phyloP scores from a whole-genome alignment of 768 basidiomycete genomes.

The Phylloporus scabripes region DNA sequence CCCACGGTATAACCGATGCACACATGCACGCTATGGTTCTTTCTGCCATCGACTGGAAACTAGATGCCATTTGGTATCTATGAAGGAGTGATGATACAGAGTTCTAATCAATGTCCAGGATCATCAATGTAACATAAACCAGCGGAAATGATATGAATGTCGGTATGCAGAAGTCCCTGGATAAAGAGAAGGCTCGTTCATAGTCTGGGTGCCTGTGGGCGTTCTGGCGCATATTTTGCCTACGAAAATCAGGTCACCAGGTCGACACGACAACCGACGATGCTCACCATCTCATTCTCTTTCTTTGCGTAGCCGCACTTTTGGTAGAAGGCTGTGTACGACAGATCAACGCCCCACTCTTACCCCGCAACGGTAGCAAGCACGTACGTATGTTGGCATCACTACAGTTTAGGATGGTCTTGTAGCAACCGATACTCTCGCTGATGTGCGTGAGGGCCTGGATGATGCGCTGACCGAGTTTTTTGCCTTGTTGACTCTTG shows the following conservation, averaged over 20 bases:
- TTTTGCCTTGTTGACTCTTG: constrained; percentile 83
- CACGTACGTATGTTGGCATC: constrained; percentile 85
- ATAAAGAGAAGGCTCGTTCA: constrained; percentile 6
- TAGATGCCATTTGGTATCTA: constrained; percentile 1
- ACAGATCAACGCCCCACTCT: constrained; percentile 8
- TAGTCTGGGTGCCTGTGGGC: constrained; percentile 14
- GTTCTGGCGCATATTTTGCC: constrained; percentile 57
- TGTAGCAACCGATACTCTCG: constrained; percentile 80
- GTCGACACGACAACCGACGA: not conserved
- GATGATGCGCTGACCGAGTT: constrained; percentile 84
- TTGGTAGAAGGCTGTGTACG: constrained; percentile 79
- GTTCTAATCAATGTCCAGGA: constrained; percentile 7
- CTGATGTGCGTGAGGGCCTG: constrained; percentile 80
- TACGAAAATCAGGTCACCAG: constrained; percentile 21
- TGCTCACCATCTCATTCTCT: constrained; percentile 84
- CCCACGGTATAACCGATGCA: constrained; percentile 15
- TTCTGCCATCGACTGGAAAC: not conserved
- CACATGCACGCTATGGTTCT: constrained; percentile 6
- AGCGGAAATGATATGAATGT: constrained; percentile 4
- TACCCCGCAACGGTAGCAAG: not conserved
- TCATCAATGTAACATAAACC: constrained; percentile 6
- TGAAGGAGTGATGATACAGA: constrained; percentile 15
- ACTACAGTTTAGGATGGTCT: constrained; percentile 96
- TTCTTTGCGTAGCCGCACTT: constrained; percentile 93
- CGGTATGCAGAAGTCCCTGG: constrained; percentile 11